Evolutionary conservation across 2,329 filamentous ascomycete genomes (phyloP).

Genomic region (Botrytis hyacinthi): DNA sequence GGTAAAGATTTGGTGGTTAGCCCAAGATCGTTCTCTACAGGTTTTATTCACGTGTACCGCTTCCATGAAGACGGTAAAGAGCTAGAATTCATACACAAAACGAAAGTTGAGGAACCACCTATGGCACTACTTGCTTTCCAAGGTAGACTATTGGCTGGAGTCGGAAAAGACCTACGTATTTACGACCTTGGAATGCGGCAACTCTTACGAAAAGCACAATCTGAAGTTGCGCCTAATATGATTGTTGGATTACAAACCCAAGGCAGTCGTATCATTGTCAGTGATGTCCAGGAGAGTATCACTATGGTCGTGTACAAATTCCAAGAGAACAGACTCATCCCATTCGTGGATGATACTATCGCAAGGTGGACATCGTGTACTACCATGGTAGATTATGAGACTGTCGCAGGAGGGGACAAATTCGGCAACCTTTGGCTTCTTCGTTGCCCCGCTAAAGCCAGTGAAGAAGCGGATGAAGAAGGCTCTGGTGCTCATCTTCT

Average conservation of each 20-base stretch:
- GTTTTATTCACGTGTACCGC: constrained; percentile 89
- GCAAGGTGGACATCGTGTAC: constrained; percentile 88
- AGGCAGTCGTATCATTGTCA: constrained; percentile 85
- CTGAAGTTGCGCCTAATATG: constrained; percentile 73
- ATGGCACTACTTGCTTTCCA: constrained; percentile 92
- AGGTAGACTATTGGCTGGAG: constrained; percentile 80
- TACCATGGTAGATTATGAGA: constrained; percentile 97
- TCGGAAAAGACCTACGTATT: constrained; percentile 77
- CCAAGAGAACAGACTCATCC: constrained; percentile 85
- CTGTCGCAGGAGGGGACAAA: constrained; percentile 90
- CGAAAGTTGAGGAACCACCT: constrained; percentile 84
- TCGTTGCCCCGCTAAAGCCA: constrained; percentile 80
- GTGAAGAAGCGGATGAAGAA: constrained; percentile 87
- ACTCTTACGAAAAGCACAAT: constrained; percentile 86
- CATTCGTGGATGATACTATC: constrained; percentile 88
- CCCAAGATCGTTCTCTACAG: constrained; percentile 71
- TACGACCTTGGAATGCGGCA: constrained; percentile 94
- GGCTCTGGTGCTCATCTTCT: constrained; percentile 86
- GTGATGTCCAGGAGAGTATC: constrained; percentile 88
- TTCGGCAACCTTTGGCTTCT: constrained; percentile 96
- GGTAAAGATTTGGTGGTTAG: constrained; percentile 84
- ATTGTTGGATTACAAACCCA: constrained; percentile 88
- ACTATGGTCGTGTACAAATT: constrained; percentile 93
- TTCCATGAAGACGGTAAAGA: constrained; percentile 84
- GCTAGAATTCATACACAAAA: constrained; percentile 95